Evolutionary conservation across 352 stramenopile species (phyloP).

Genomic region (Globisporangium sylvaticum): DNA sequence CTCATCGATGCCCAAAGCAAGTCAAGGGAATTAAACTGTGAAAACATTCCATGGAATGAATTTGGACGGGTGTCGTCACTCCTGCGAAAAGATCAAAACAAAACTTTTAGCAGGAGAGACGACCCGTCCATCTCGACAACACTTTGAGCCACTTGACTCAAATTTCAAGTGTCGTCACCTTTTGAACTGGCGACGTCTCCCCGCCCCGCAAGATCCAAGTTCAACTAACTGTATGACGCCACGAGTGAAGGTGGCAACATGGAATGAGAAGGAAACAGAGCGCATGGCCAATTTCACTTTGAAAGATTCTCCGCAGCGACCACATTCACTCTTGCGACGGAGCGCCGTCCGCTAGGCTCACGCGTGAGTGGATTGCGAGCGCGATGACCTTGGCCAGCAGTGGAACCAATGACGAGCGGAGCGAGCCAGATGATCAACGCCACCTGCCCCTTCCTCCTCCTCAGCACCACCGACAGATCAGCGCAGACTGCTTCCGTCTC

Average conservation of each 20-base stretch:
- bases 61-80: too few species aligned
- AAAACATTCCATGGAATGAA: too few species aligned
- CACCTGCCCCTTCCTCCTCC: background rate
- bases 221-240: background rate
- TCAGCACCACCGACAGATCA: background rate
- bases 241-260: background rate
- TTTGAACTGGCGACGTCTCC: background rate
- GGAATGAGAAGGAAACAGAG: too few species aligned
- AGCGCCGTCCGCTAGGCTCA: too few species aligned
- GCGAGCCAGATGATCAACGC: background rate
- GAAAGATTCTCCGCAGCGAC: background rate
- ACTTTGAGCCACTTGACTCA: background rate
- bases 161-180: background rate
- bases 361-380: background rate
- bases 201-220: too few species aligned
- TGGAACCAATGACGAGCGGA: background rate
- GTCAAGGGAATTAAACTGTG: too few species aligned
- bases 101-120: background rate
- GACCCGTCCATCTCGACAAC: background rate
- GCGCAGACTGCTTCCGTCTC: constrained; percentile 41
- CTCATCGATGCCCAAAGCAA: too few species aligned
- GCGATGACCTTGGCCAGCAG: background rate
- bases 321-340: background rate
- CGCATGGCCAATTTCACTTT: background rate
- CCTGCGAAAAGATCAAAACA: too few species aligned